phyloP scores from a whole-genome alignment of 495 filamentous ascomycete species.

The Xylaria sp. region DNA sequence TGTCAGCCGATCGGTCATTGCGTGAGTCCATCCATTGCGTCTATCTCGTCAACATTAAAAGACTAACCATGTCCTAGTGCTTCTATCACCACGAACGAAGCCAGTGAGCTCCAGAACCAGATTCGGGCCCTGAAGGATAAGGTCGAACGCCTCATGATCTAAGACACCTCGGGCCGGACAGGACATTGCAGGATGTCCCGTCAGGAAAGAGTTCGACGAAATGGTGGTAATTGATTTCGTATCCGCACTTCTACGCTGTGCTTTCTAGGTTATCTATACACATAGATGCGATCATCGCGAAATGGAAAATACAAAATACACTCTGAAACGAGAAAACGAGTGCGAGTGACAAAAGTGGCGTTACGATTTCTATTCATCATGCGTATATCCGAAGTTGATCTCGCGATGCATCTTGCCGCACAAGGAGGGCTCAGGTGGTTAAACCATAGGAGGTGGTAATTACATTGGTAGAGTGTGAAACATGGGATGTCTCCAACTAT shows the following conservation, averaged over 20 bases:
- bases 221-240: background rate
- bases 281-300: background rate
- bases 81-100: constrained; percentile 92
- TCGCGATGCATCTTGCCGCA: background rate
- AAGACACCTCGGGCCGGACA: constrained; percentile 46
- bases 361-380: background rate
- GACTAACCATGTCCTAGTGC: constrained; percentile 41
- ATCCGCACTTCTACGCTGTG: background rate
- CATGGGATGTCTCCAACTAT: background rate
- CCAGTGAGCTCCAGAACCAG: constrained; percentile 82
- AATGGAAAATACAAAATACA: background rate
- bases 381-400: background rate
- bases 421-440: background rate
- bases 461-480: background rate
- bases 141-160: constrained; percentile 97
- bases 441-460: background rate
- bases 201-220: constrained; percentile 18
- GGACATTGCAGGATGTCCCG: constrained; percentile 25
- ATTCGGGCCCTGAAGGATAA: constrained; percentile 89
- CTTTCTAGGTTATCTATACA: background rate
- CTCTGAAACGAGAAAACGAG: background rate
- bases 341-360: background rate
- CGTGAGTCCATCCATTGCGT: constrained; percentile 12
- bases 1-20: constrained; percentile 84
- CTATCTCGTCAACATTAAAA: background rate